phyloP scores from a whole-genome alignment of 176 grass and related monocot genomes.

The Chrysopogon serrulatus region DNA sequence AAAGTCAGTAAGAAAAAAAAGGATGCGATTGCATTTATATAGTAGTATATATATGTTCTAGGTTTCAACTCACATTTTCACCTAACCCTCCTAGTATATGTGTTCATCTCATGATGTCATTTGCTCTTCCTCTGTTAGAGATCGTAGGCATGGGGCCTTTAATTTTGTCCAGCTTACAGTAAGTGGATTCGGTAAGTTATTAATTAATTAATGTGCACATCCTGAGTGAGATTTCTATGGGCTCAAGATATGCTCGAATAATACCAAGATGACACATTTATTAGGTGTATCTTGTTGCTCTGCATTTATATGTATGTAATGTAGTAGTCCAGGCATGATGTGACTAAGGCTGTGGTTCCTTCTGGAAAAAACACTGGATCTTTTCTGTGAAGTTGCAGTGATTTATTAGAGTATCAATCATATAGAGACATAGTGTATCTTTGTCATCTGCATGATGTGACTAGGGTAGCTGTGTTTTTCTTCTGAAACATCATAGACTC shows the following conservation, averaged over 20 bases:
- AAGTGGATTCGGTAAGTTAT: background rate
- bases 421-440: no score
- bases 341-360: background rate
- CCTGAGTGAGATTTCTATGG: background rate
- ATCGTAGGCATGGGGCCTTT: background rate
- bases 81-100: background rate
- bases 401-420: no score
- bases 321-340: no score
- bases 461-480: no score
- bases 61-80: background rate
- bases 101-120: background rate
- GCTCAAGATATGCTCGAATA: background rate
- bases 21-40: background rate
- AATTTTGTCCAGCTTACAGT: background rate
- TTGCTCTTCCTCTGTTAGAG: background rate
- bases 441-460: no score
- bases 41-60: background rate
- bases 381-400: no score
- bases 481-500: no score
- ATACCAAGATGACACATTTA: background rate
- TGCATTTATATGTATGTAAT: no score
- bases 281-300: background rate
- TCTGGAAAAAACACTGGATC: background rate
- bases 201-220: background rate
- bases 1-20: background rate